Evolutionary conservation across 257 asterid species (phyloP), one percentile per base, ranked within the genome.

Genomic region (Solanum dulcamara): DNA sequence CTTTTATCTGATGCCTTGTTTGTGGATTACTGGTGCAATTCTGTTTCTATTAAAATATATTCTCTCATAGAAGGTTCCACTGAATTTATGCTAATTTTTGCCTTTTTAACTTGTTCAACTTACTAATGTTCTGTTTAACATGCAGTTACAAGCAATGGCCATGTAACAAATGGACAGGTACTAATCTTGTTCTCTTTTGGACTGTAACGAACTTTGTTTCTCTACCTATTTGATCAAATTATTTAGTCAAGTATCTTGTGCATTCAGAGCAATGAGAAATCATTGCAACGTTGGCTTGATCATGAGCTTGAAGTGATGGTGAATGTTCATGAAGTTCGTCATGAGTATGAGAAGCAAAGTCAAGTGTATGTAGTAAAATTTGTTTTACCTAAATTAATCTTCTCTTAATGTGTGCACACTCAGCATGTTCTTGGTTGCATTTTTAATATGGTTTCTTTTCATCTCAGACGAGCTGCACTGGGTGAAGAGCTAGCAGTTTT

Each of bases 231-330:
- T 75, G 81, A 53, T 35, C 55, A 77, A 70, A 79, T 55, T 60
- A 33, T 24, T 32, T 85, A 83, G 20, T 30, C 85, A 40, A 59
- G 57, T 74, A 66, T 11, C 46, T 70, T 86, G 86, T 83, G 15
- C 30, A 55, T 85, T 64, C 96, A 95, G 98, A 92, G 89, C 91
- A 93, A 95, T 33, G 99, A 97, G 84, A 95, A 95, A 89, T 87
- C 97, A 62, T 87, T 93, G 92, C 99, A 93, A 66, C 94, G 97
- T 51, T 97, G 99, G 99, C 93, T 97, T 86, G 99, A 94, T 88
- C 98, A 97, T 28, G 99, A 97, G 91, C 97, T 97, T 40, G 99
- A 97, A 89, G 98, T 97, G 85, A 91, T 93, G 99, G 99, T 97
- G 89, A 93, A 97, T 90, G 93, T 97, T 88, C 99, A 97, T 86